phyloP scores from a whole-genome alignment of 495 filamentous ascomycete species.

The Hypoxylon rickii region DNA sequence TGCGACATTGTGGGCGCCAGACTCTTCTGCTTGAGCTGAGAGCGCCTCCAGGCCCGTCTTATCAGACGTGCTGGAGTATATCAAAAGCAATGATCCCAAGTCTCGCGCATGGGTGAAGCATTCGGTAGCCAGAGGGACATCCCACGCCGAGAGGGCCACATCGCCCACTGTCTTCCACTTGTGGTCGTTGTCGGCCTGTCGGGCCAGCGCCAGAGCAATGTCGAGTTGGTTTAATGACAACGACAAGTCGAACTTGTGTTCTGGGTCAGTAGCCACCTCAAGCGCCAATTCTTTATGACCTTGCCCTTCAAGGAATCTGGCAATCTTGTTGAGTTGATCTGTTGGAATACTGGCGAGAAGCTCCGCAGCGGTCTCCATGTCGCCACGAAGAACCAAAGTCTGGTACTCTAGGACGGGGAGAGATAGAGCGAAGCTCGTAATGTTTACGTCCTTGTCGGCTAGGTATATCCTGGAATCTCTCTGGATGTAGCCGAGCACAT shows the following conservation, averaged over 20 bases:
- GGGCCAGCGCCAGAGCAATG: constrained; percentile 83
- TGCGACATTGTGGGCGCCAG: constrained; percentile 85
- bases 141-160: constrained; percentile 83
- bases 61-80: constrained; percentile 82
- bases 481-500: constrained; percentile 91
- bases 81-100: constrained; percentile 81
- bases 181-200: constrained; percentile 84
- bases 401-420: constrained; percentile 97
- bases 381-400: constrained; percentile 91
- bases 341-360: constrained; percentile 79
- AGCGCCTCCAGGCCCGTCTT: constrained; percentile 71
- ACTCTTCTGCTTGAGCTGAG: constrained; percentile 70
- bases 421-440: constrained; percentile 88
- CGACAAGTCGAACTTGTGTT: constrained; percentile 96
- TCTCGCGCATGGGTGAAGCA: constrained; percentile 92
- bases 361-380: constrained; percentile 89
- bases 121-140: constrained; percentile 84
- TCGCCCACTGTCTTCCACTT: constrained; percentile 98
- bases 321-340: constrained; percentile 96
- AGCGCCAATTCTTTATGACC: constrained; percentile 94
- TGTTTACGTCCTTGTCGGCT: constrained; percentile 90
- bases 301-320: constrained; percentile 96
- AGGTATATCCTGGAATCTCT: constrained; percentile 92
- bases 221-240: constrained; percentile 80
- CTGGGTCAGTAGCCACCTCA: constrained; percentile 92